phyloP scores from a whole-genome alignment of 305 asterid genomes.

The Fraxinus sp. region DNA sequence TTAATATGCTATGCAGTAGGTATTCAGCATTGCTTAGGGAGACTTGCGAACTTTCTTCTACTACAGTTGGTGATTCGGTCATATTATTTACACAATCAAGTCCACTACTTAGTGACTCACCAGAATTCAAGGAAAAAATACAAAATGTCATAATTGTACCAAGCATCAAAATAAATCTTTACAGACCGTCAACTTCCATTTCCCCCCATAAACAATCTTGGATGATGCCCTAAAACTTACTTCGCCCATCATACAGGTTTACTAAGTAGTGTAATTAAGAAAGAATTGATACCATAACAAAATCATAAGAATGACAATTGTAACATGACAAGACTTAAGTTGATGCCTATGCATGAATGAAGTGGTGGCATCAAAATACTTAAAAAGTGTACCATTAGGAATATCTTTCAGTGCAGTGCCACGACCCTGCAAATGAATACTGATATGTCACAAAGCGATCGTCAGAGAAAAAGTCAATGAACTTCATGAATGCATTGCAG shows the following conservation, averaged over 20 bases:
- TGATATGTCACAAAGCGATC: not conserved
- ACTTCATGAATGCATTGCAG: not conserved
- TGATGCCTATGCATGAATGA: conserved; percentile 11
- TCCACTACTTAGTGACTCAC: not conserved
- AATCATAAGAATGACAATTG: not conserved
- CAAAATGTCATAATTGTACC: not conserved
- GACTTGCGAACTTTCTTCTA: not conserved
- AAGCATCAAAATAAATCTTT: not conserved
- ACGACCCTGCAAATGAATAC: conserved; percentile 62
- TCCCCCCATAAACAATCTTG: not conserved
- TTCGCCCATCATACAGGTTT: not conserved
- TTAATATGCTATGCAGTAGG: not conserved
- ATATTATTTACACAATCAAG: not conserved
- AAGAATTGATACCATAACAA: not conserved
- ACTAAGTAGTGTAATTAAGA: not conserved
- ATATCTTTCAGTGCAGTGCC: conserved; percentile 86
- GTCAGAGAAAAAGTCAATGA: conserved; percentile 11
- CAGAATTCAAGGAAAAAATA: not conserved
- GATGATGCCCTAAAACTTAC: not conserved
- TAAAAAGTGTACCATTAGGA: conserved; percentile 61
- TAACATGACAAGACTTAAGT: not conserved
- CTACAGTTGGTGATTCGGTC: not conserved
- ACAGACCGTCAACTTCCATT: not conserved
- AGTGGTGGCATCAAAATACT: conserved; percentile 12
- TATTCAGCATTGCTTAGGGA: not conserved